Evolutionary conservation across 345 rosid species (phyloP), one percentile per base, ranked within the genome.

Genomic region (Microcos paniculata): DNA sequence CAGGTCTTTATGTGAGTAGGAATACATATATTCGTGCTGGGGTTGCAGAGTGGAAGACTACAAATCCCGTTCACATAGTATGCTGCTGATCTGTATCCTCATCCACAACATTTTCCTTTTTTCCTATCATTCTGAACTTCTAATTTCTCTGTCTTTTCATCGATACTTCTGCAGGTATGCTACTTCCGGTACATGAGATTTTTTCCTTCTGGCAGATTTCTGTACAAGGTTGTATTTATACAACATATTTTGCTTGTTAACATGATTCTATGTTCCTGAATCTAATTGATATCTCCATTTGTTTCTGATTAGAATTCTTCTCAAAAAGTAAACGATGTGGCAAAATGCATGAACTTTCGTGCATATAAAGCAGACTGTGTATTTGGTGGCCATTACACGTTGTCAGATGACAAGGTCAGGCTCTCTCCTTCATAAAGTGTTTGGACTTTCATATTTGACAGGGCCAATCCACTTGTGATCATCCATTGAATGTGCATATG

Each of bases 41-140:
- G 62, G 87, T 90, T 80, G 86, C 93, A 12, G 98, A 95, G 78
- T 95, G 99, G 99, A 91, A 79, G 38, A 78, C 87, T 76, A 87
- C 90, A 82, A 95, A 95, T 83, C 99, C 99, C n/a, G 99, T 95
- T 85, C 92, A 95, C 88, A 78, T 95, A 59, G 99, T 95, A 89
- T 83, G 84, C 72, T 63, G 51, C 55, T 71, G 59, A 38, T 57
- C 35, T 75, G 42, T 67, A 59, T 73, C 13, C 30, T 72, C 51
- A 42, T 63, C 48, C 63, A 10, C 3, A 19, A 30, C 45, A 61
- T 19, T 6, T 14, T 31, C 51, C 56, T 74, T 74, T 65, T 52
- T 31, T 53, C 40, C 64, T 45, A 12, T 56, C 26, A 42, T 67
- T 65, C 53, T 52, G 42, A 58, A 58, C 2, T 53, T 59, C 69